These are phyloP conservation scores for Phytophthora crassamura DNA, from an alignment of 352 stramenopile species.

Conservation along the genomic window DNA sequence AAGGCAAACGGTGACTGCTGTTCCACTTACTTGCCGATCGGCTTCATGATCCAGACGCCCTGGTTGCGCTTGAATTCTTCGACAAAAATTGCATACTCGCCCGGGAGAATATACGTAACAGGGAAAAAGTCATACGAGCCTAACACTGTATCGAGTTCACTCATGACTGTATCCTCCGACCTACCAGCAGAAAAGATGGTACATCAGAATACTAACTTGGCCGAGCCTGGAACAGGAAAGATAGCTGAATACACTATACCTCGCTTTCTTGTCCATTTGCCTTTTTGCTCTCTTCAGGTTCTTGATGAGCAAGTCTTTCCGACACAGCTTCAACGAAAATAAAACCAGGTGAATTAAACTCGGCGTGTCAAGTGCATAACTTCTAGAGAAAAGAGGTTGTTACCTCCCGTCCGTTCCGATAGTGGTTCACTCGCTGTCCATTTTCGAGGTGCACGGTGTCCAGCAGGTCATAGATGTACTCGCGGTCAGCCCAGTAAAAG, in stretches of 20 bases:
- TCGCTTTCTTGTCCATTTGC: conserved; percentile 83
- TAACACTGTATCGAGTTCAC: conserved; percentile 31
- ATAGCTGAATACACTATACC: conserved; percentile 31
- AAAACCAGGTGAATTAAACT: background rate
- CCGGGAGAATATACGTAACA: conserved; percentile 93
- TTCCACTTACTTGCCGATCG: conserved; percentile 86
- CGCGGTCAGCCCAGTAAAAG: conserved; percentile 90
- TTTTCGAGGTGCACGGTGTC: conserved; percentile 88
- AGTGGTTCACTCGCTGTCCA: conserved; percentile 93
- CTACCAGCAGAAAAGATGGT: conserved; percentile 16
- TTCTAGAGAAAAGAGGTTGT: background rate
- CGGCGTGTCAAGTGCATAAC: too few species aligned
- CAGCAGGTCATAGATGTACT: conserved; percentile 93
- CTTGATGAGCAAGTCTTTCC: conserved; percentile 96
- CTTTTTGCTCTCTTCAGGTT: conserved; percentile 93
- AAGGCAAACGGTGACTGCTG: background rate
- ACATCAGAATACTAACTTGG: background rate
- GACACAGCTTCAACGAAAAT: conserved; percentile 66
- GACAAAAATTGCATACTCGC: conserved; percentile 95
- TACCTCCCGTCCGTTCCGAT: conserved; percentile 83
- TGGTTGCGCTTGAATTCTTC: conserved; percentile 94
- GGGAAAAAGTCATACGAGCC: conserved; percentile 92
- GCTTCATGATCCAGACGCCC: conserved; percentile 98
- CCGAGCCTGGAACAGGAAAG: background rate
- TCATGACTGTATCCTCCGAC: conserved; percentile 47